Evolutionary conservation across 768 basidiomycete species (phyloP), one percentile per base, ranked within the genome.

Genomic region (Tremella fuciformis): DNA sequence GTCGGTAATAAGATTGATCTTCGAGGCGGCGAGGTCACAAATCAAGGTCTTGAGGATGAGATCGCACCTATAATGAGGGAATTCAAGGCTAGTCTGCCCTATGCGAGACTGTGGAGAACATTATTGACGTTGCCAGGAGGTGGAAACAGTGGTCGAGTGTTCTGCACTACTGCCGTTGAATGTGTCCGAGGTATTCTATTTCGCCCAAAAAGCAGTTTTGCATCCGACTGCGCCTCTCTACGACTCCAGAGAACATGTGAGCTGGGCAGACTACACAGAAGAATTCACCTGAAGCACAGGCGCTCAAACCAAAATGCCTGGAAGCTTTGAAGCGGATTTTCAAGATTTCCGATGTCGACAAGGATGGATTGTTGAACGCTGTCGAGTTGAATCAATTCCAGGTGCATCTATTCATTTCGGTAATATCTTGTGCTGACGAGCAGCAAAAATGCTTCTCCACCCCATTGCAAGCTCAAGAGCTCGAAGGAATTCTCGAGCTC

Each of bases 1-100:
- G 90, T 97, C 22, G 94, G 94, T 53, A 99, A 99, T 80, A 99
- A 98, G 80, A 99, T 98, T 47, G 94, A 99, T 77, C 78, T 97
- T 49, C 83, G 94, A 16, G 91, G 90, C 3, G 93, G 92, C 1
- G 85, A 89, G 70, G 90, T 97, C 40, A 91, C 93, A 24, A 94
- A 96, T 69, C 86, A 94, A 73, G 90, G 88, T 1, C 78, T 99
- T 60, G 91, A 94, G 77, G 91, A 88, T 61, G 94, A 98, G 78
- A 93, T 98, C 64, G 78, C 88, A 56, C 94, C 94, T 26, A 91
- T 99, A 55, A 99, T 98, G 94, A 86, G 88, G 65, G 94, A 98
- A 77, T 99, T 94, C 85, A 99, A 99, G 84, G 92, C 86, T 71
- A 56, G 67, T 59, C 11, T 34, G 24, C 18, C 44, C 19, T 46